Evolutionary conservation across 1,284 basidiomycete genomes (phyloP), one percentile per base, ranked within the genome.

Genomic region (Rugosomyces carneus): DNA sequence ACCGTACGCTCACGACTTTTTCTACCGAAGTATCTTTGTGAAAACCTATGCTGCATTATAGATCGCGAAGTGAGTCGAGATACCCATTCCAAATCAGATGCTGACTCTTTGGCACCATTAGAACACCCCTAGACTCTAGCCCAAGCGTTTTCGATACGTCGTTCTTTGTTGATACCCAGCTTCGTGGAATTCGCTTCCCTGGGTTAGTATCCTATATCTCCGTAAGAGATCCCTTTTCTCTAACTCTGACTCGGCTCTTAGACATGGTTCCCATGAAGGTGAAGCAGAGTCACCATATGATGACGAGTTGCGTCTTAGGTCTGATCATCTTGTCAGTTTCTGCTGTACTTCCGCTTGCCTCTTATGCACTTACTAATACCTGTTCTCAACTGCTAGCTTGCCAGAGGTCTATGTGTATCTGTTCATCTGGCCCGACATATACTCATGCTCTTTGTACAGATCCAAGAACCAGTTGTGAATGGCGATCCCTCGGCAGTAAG

Each of bases 231-330:
- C 37, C 18, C 29, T 39, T 9, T 39, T 47, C n/a, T 18, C 21
- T 27, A n/a, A 29, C 47, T 10, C 24, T 10, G 5, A 26, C 24
- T 26, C 24, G 24, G 23, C 37, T 15, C 24, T 6, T 41, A 62
- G 67, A 16, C 64, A 57, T 16, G 65, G 60, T n/a, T 59, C 59
- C 2, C 63, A 63, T 48, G 54, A 57, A 40, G 67, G 66, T 7
- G 67, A 70, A 43, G 65, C 62, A 6, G 43, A 61, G 49, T 67
- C 67, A 6, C 63, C 68, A 15, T 50, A 69, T 15, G 44, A 27
- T 9, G 67, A 67, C 27, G 68, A 68, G 48, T 55, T 72, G n/a
- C 66, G 70, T 40, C 60, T 72, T 16, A 63, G 65, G 45, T 70
- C 67, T 15, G 70, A 71, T 58, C 58, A 54, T 21, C 56, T 55